Evolutionary conservation across 2,329 filamentous ascomycete genomes (phyloP).

Genomic region (Nothophaeocryptopus gaeumannii): DNA sequence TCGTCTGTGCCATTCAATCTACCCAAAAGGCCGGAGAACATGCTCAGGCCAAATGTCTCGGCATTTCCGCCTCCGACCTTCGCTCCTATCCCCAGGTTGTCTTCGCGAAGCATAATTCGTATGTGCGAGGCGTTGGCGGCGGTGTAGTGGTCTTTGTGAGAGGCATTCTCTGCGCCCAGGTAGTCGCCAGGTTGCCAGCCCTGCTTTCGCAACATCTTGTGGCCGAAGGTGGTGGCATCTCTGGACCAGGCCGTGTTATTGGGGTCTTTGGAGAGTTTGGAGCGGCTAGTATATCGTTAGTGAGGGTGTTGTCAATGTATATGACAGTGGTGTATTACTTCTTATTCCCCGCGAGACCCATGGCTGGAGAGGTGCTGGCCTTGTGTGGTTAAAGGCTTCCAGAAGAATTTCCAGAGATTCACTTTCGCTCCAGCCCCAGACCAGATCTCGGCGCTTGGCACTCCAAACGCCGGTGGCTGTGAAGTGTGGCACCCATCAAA

Average conservation of each 20-base stretch:
- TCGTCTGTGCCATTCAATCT: slow-evolving; percentile 84
- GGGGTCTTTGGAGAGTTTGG: slow-evolving; percentile 82
- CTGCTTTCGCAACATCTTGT: slow-evolving; percentile 81
- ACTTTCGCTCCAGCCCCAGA: too few relatives aligned
- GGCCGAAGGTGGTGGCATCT: slow-evolving; percentile 78
- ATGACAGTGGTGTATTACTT: slow-evolving; percentile 2
- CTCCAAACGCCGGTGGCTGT: too few relatives aligned
- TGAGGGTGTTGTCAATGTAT: too few relatives aligned
- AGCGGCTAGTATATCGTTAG: slow-evolving; percentile 47
- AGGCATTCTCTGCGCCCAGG: slow-evolving; percentile 73
- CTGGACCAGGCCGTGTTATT: slow-evolving; percentile 94
- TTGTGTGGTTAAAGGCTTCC: too few relatives aligned
- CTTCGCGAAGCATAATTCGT: slow-evolving; percentile 80
- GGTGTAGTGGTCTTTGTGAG: slow-evolving; percentile 73
- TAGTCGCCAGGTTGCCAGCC: slow-evolving; percentile 86
- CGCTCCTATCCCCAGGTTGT: slow-evolving; percentile 85
- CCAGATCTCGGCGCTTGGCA: too few relatives aligned
- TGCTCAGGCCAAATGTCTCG: slow-evolving; percentile 79
- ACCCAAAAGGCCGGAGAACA: slow-evolving; percentile 81
- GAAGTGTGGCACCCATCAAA: too few relatives aligned
- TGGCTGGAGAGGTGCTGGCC: slow-evolving; percentile 35
- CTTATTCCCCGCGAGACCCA: slow-evolving; percentile 63
- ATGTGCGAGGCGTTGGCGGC: slow-evolving; percentile 82
- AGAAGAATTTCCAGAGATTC: too few relatives aligned
- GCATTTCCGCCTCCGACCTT: slow-evolving; percentile 65